Percentiles rank a stretch among this genome's conserved stretches.
phyloP scores from a whole-genome alignment of 2,329 filamentous ascomycete species.

The Septoria linicola region DNA sequence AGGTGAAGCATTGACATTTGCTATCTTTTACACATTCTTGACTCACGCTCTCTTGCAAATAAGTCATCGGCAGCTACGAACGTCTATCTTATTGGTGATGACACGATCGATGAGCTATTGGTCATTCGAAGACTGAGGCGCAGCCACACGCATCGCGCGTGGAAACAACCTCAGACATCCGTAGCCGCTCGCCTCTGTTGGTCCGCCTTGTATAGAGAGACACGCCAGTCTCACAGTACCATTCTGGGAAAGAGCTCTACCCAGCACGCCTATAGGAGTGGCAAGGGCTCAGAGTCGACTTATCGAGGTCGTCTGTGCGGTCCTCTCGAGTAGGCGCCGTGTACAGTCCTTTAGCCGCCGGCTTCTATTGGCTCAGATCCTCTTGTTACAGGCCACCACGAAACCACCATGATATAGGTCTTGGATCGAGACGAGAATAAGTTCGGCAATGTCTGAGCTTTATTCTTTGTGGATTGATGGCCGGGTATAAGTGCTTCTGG shows the following conservation, averaged over 20 bases:
- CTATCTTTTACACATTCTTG: neutral
- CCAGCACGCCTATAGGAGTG: no score
- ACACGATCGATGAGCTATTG: neutral
- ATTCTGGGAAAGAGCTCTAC: no score
- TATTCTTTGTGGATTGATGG: neutral
- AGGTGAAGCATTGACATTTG: neutral
- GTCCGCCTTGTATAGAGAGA: conserved; percentile 3
- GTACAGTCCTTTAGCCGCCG: conserved; percentile 24
- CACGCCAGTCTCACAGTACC: conserved; percentile 8
- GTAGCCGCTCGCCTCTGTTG: conserved; percentile 22
- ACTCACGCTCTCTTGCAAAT: no score
- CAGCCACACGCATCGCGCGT: conserved; percentile 18
- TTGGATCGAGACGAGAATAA: conserved; percentile 23
- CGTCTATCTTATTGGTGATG: no score
- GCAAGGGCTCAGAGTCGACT: no score
- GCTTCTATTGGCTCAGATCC: conserved; percentile 26
- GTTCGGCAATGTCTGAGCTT: conserved; percentile 15
- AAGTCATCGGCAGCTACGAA: no score
- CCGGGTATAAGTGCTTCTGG: conserved; percentile 18
- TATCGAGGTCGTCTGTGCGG: conserved; percentile 22
- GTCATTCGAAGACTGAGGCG: neutral
- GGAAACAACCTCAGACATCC: conserved; percentile 25
- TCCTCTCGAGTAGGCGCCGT: conserved; percentile 25
- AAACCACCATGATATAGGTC: conserved; percentile 22
- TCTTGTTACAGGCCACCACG: conserved; percentile 14